phyloP scores from a whole-genome alignment of 768 basidiomycete species.

The Rubroboletus satanas region DNA sequence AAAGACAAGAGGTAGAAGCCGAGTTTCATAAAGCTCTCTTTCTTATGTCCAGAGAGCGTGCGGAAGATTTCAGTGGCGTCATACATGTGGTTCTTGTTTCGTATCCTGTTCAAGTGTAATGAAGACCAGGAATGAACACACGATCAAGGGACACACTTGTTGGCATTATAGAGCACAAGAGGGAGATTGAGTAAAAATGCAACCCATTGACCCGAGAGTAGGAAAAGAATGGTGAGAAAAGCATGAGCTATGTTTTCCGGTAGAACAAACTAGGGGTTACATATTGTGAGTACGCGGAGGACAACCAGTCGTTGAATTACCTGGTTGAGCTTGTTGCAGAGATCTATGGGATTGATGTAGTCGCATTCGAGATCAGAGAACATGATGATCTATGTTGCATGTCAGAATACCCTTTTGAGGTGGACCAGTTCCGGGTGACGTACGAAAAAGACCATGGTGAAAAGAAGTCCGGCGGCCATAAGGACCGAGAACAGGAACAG shows the following conservation, averaged over 20 bases:
- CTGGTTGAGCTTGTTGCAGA: slow-evolving; percentile 98
- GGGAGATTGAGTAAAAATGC: slow-evolving; percentile 90
- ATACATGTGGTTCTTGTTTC: slow-evolving; percentile 94
- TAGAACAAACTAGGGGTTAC: slow-evolving; percentile 75
- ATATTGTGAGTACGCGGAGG: background rate
- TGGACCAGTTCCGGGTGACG: slow-evolving; percentile 34
- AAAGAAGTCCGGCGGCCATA: slow-evolving; percentile 89
- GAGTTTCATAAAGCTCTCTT: slow-evolving; percentile 92
- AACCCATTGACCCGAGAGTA: slow-evolving; percentile 93
- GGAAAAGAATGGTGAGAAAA: slow-evolving; percentile 84
- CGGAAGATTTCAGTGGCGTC: slow-evolving; percentile 99
- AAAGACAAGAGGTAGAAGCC: slow-evolving; percentile 90
- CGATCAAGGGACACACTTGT: slow-evolving; percentile 65
- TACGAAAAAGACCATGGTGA: slow-evolving; percentile 99
- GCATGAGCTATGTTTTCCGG: slow-evolving; percentile 97
- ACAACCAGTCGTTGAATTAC: slow-evolving; percentile 40
- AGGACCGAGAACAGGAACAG: slow-evolving; percentile 95
- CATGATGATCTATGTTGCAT: slow-evolving; percentile 85
- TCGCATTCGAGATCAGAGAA: slow-evolving; percentile 99
- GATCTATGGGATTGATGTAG: slow-evolving; percentile 99
- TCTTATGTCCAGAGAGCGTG: slow-evolving; percentile 89
- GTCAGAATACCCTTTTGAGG: background rate
- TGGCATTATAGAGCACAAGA: slow-evolving; percentile 83
- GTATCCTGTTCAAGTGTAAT: slow-evolving; percentile 54
- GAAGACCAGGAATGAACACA: background rate